Evolutionary conservation across 768 basidiomycete genomes (phyloP), one percentile per base, ranked within the genome.

Genomic region (Nidularia sp.): DNA sequence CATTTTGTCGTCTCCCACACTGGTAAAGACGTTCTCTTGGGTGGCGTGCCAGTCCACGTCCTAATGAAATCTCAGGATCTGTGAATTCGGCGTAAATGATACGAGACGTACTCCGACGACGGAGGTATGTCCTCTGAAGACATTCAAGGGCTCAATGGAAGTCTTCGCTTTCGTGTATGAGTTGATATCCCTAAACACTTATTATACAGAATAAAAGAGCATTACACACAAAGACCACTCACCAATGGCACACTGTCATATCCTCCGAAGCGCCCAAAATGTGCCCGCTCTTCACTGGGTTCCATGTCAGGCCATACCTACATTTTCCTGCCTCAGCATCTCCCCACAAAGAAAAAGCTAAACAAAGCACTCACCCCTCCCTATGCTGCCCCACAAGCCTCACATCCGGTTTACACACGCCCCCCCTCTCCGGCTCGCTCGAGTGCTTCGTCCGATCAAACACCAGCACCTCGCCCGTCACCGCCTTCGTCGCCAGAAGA

Each of bases 371-470:
- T 55, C 59, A 95, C 92, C 97, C 97, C 73, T 98, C 97, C 61
- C 86, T 87, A 31, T 78, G 85, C 70, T 98, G 96, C 1, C 97
- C 97, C 45, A 90, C 81, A 49, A 98, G 72, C 57, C 83, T 81
- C 53, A 99, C 93, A 69, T 99, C 90, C 3, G 97, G 97, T 64
- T 83, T 90, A 68, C 90, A 93, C 18, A 81, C 75, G 1, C 91
- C 90, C 31, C 85, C 87, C 39, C 84, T 81, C 65, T 91, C 89
- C 2, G 96, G 94, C 62, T 96, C 91, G 59, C 87, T 95, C 49
- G 93, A 83, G 67, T 98, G 96, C 69, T 97, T 98, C 34, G 97
- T 98, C 53, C 97, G 75, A 70, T 99, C 97, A 70, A 98, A 99
- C n/a, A 99, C 72, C 53, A 88, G 74, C 2, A 98, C 92, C 56